phyloP scores from a whole-genome alignment of 2,329 filamentous ascomycete genomes.

The Bipolaris zeicola region DNA sequence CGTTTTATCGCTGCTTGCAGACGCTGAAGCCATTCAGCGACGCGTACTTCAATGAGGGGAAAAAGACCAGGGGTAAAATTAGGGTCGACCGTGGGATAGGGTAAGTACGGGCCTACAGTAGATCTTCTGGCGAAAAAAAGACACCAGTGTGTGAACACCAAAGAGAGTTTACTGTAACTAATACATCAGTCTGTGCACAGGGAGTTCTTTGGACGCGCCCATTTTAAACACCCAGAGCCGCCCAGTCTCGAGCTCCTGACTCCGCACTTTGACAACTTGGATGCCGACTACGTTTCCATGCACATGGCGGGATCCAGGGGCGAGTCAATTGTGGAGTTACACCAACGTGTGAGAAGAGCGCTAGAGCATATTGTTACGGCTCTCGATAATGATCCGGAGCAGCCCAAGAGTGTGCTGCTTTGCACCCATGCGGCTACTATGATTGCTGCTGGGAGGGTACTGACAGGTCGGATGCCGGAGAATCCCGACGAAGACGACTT shows the following conservation, averaged over 20 bases:
- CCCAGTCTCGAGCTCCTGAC: slow-evolving; percentile 66
- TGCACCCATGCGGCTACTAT: slow-evolving; percentile 90
- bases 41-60: slow-evolving; percentile 37
- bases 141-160: no score
- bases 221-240: slow-evolving; percentile 83
- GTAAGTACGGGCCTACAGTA: slow-evolving; percentile 40
- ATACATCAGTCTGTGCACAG: background rate
- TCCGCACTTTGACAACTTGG: slow-evolving; percentile 69
- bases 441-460: slow-evolving; percentile 80
- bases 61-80: slow-evolving; percentile 48
- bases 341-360: slow-evolving; percentile 76
- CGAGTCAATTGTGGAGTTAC: slow-evolving; percentile 79
- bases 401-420: slow-evolving; percentile 71
- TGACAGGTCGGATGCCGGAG: slow-evolving; percentile 79
- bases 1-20: slow-evolving; percentile 51
- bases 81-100: slow-evolving; percentile 60
- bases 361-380: slow-evolving; percentile 72
- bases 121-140: no score
- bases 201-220: slow-evolving; percentile 90
- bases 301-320: slow-evolving; percentile 74
- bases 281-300: slow-evolving; percentile 63
- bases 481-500: slow-evolving; percentile 79
- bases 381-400: slow-evolving; percentile 70
- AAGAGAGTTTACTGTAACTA: background rate
- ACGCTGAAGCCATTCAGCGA: slow-evolving; percentile 48